phyloP scores from a whole-genome alignment of 2,329 filamentous ascomycete genomes.

The Xylariaceae sp. region DNA sequence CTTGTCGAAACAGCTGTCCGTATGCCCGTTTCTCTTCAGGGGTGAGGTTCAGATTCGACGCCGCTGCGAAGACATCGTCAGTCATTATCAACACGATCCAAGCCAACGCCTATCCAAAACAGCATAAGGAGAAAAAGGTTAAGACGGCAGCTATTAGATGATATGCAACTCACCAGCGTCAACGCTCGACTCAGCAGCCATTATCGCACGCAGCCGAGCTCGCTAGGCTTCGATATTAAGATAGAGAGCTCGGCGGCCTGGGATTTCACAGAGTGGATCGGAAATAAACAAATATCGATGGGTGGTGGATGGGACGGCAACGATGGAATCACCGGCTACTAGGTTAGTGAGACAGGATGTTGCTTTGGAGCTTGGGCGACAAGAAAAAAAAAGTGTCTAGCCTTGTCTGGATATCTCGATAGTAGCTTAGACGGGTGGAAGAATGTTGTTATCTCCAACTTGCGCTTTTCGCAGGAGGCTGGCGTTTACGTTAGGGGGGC shows the following conservation, averaged over 20 bases:
- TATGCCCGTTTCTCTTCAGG: constrained; percentile 93
- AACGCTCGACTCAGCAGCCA: constrained; percentile 35
- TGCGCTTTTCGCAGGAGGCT: constrained; percentile 25
- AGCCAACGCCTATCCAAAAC: neutral
- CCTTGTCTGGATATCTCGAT: constrained; percentile 6
- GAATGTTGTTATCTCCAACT: constrained; percentile 21
- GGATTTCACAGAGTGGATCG: constrained; percentile 12
- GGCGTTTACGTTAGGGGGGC: constrained; percentile 18
- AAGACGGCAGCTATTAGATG: neutral
- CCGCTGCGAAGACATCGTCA: constrained; percentile 43
- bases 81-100: constrained; percentile 12
- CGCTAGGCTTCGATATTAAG: constrained; percentile 21
- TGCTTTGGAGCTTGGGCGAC: constrained; percentile 13
- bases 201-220: constrained; percentile 34
- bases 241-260: constrained; percentile 28
- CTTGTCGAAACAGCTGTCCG: constrained; percentile 88
- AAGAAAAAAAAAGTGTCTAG: constrained; percentile 5
- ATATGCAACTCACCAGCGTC: constrained; percentile 22
- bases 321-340: neutral
- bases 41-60: constrained; percentile 79
- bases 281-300: constrained; percentile 21
- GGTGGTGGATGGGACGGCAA: constrained; percentile 3
- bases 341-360: constrained; percentile 2
- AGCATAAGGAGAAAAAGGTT: constrained; percentile 1
- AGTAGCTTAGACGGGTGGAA: constrained; percentile 8